Conservation (phyloP, 768 basidiomycete species). For the Rhodotorula diobovata region DNA sequence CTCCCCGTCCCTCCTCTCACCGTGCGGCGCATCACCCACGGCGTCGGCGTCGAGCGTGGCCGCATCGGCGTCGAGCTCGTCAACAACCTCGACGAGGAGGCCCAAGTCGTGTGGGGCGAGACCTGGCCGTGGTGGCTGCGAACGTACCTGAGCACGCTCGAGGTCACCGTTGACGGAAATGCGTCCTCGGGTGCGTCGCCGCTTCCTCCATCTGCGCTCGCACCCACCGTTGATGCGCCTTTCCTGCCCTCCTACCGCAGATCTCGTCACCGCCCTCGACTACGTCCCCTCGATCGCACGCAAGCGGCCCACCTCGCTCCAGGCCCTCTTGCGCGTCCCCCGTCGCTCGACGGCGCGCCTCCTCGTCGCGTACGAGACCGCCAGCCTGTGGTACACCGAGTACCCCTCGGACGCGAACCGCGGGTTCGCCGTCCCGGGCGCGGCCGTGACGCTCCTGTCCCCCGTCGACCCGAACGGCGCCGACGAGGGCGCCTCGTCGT, state of each 20-base stretch:
- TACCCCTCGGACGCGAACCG: conserved; percentile 93
- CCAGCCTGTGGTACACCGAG: conserved; percentile 87
- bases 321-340: conserved; percentile 67
- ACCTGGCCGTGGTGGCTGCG: conserved; percentile 90
- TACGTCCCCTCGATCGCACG: conserved; percentile 68
- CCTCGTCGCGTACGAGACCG: conserved; percentile 69
- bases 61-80: conserved; percentile 62
- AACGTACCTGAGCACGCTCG: conserved; percentile 76
- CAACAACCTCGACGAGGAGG: conserved; percentile 52
- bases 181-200: conserved; percentile 20
- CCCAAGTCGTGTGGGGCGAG: conserved; percentile 67
- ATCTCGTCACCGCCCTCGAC: conserved; percentile 53
- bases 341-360: conserved; percentile 61
- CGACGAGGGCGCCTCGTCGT: background rate
- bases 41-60: conserved; percentile 71
- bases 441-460: conserved; percentile 54
- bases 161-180: conserved; percentile 53
- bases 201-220: background rate
- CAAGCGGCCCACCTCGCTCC: conserved; percentile 70
- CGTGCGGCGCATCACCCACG: conserved; percentile 65
- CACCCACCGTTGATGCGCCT: background rate
- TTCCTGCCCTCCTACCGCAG: background rate
- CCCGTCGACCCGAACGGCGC: conserved; percentile 19
- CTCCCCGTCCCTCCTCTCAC: conserved; percentile 56
- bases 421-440: conserved; percentile 88